These are phyloP conservation scores for Ceratonia siliqua DNA, from an alignment of 306 rosid species.

Conservation along the genomic window DNA sequence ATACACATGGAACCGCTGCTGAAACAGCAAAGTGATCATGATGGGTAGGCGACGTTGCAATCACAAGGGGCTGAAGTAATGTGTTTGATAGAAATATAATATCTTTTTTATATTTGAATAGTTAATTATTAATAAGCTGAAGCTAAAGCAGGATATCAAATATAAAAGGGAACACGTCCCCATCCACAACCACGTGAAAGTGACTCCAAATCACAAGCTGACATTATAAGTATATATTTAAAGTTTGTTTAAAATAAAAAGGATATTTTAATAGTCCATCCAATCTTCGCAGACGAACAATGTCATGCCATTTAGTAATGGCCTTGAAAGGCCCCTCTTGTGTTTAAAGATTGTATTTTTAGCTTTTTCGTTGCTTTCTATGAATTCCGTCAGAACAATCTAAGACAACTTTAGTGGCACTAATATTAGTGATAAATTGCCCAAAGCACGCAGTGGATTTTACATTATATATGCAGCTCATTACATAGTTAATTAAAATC, in stretches of 20 bases:
- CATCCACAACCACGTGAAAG: conserved; percentile 55
- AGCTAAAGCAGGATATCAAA: conserved; percentile 26
- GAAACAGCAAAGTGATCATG: conserved; percentile 41
- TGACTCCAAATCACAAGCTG: conserved; percentile 37
- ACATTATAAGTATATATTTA: conserved; percentile 2
- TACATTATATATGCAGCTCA: too few relatives aligned
- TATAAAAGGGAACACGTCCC: conserved; percentile 32
- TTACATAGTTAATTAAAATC: too few relatives aligned
- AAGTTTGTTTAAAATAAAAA: neutral
- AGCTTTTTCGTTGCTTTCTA: conserved; percentile 20
- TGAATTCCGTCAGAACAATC: neutral
- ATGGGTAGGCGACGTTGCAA: conserved; percentile 28
- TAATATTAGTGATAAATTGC: neutral
- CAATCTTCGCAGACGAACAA: conserved; percentile 6
- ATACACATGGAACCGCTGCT: conserved; percentile 3
- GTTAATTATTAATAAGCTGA: too few relatives aligned
- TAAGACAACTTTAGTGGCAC: neutral
- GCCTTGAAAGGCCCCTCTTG: conserved; percentile 12
- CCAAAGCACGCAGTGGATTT: neutral
- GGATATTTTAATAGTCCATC: neutral
- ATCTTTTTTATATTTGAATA: too few relatives aligned
- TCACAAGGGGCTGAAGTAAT: neutral
- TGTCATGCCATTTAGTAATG: neutral
- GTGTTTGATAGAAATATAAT: too few relatives aligned
- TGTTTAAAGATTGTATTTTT: neutral